Evolutionary conservation across 78 protist species (phyloP), one percentile per base, ranked within the genome.

Genomic region (Dictyostelium intermedium): DNA sequence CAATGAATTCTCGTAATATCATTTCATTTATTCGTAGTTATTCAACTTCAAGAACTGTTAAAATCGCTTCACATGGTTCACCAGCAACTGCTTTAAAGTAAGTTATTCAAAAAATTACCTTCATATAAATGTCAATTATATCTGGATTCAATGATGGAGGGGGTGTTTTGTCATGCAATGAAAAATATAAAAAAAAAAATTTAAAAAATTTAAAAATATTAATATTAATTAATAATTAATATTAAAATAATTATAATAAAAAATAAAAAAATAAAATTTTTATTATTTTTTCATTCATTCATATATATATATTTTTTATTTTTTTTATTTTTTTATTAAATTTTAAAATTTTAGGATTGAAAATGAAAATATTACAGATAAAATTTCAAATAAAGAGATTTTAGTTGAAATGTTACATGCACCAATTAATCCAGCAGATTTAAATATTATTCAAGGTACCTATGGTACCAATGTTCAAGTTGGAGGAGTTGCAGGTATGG

Each of bases 361-460:
- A 41, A 66, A 63, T 60, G 92, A 89, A 45, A 66, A 60, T 30
- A 79, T 83, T 8, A 25, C 77, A 76, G 39, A 53, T 79, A 85
- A 79, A 34, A 76, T 84, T 66, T 14, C n/a, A 45, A 41, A 79
- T 23, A 39, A 50, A 41, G 86, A 93, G 2, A 96, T 97, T 35
- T 94, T 91, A 23, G 96, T 98, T 41, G 85, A 83, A 37, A 96
- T 97, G 96, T 69, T 97, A 30, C 91, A 89, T n/a, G 97, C 99
- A 20, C 98, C 99, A 73, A 80, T 98, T 78, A 96, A 98, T 78
- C 98, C 98, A 41, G 96, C 97, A 6, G 99, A 98, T 83, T 56
- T 97, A 78, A 98, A 98, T 85, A 47, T 73, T 50, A 78, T 97
- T 69, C 85, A 97, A 85, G 99, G 99, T 30, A 70, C 66, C 56